Conservation (phyloP, 2,329 filamentous ascomycete species). For the Corinectria fuckeliana region DNA sequence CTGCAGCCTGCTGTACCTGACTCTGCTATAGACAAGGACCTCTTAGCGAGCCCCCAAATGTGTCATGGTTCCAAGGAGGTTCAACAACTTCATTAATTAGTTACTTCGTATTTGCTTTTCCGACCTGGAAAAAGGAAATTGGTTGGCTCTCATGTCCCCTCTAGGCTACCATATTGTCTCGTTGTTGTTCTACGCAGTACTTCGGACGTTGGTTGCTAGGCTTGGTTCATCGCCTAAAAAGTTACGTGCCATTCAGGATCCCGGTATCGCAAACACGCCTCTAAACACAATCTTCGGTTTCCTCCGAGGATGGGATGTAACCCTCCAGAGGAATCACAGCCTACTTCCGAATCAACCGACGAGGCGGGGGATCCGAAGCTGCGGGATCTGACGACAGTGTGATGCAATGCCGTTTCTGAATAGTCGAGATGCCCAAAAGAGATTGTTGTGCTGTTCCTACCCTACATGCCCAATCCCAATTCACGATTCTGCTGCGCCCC, state of each 20-base stretch:
- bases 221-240: not conserved
- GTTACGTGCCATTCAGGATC: not conserved
- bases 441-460: not conserved
- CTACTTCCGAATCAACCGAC: not conserved
- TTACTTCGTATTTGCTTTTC: not conserved
- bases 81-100: not conserved
- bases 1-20: not conserved
- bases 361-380: constrained; percentile 11
- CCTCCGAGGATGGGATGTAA: not conserved
- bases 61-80: not conserved
- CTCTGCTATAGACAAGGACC: constrained; percentile 16
- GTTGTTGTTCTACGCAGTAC: too few relatives aligned
- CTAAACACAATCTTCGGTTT: not conserved
- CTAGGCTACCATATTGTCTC: too few relatives aligned
- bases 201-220: too few relatives aligned
- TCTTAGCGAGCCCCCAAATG: not conserved
- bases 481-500: not conserved
- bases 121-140: too few relatives aligned
- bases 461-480: not conserved
- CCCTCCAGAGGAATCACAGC: not conserved
- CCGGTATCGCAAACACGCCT: too few relatives aligned
- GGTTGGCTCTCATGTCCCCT: too few relatives aligned
- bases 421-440: not conserved
- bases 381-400: not conserved
- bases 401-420: constrained; percentile 7